These are phyloP conservation scores for Microbotryum silenes-acaulis DNA, from an alignment of 1,284 basidiomycete genomes.

Conservation along the genomic window DNA sequence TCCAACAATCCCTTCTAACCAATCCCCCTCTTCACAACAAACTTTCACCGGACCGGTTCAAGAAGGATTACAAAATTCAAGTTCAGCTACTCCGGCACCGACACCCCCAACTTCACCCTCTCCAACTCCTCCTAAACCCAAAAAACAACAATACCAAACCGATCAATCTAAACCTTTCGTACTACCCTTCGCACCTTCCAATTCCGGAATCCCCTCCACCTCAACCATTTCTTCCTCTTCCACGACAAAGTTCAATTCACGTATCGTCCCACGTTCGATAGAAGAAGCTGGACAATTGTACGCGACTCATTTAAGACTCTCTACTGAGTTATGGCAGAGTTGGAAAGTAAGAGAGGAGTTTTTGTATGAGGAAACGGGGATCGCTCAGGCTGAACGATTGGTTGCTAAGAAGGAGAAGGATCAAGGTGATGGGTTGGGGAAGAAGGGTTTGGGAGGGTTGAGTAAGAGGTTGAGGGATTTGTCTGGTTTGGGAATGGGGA, in stretches of 20 bases:
- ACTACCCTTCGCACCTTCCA: slow-evolving; percentile 72
- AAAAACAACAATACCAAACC: slow-evolving; percentile 98
- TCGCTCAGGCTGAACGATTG: slow-evolving; percentile 56
- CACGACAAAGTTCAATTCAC: slow-evolving; percentile 39
- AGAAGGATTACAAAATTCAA: slow-evolving; percentile 3
- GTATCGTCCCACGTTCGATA: slow-evolving; percentile 81
- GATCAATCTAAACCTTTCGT: slow-evolving; percentile 91
- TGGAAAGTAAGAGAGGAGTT: slow-evolving; percentile 92
- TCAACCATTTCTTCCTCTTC: slow-evolving; percentile 31
- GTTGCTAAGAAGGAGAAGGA: slow-evolving; percentile 12
- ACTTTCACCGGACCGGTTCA: neutral
- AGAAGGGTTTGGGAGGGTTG: slow-evolving; percentile 6
- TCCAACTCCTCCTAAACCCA: slow-evolving; percentile 82
- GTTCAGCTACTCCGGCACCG: slow-evolving; percentile 32
- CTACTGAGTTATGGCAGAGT: slow-evolving; percentile 82
- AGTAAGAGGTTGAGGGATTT: slow-evolving; percentile 19
- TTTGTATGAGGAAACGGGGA: slow-evolving; percentile 83
- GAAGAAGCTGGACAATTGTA: slow-evolving; percentile 92
- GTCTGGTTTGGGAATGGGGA: neutral
- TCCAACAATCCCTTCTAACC: slow-evolving; percentile 15
- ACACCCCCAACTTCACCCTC: slow-evolving; percentile 51
- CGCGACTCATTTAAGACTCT: slow-evolving; percentile 81
- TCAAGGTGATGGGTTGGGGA: slow-evolving; percentile 29
- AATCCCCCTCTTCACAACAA: neutral
- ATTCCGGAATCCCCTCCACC: slow-evolving; percentile 32